Base-by-base conservation (phyloP, 2,329 filamentous ascomycete species). In the Alternaria tenuissima region DNA sequence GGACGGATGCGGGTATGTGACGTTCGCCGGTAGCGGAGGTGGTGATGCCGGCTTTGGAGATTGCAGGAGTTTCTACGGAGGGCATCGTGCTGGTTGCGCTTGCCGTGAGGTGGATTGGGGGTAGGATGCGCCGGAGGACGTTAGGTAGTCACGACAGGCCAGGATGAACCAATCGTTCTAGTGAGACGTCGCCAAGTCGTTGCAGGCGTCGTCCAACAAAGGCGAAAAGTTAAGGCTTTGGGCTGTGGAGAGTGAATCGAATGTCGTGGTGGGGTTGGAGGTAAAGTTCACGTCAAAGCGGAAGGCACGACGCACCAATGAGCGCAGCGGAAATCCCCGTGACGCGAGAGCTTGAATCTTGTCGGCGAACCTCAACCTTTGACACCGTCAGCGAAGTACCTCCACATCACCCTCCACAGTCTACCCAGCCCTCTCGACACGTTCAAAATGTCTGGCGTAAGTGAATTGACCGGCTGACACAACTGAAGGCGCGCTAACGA, bases 1-100 rank as follows among this genome's bases (percentile, higher is more conserved):
- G 91, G 43, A 88, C 83, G 0, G 94, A 98, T 43, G 94, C 87
- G 26, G 95, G 95, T 59, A 99, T 98, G 70, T 93, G 90, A 44
- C 94, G 91, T 75, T 93, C 88, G 75, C 95, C 96, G 68, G 88
- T 91, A 64, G 80, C 78, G 52, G 89, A 86, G 76, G 94, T 89
- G 53, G 90, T 90, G 70, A 94, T 90, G 75, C 83, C 83, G 14
- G 83, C 78, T 55, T 79, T 79, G 43, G 80, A 79, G 38, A 77
- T 65, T 22, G 66, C 52, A 7, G 71, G 64, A 22, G 70, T 71
- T 46, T 75, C 73, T 46, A 72, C 69, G 7, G 74, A 68, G 42
- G 75, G 72, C 73, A 77, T 77, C n/a, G 57, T 65, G 66, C 18
- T 16, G 46, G 52, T 34, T 46, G 55, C 39, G 52, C 49, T 22